Base-by-base conservation (phyloP, 257 asterid species). In the Anisodus acutangulus region DNA sequence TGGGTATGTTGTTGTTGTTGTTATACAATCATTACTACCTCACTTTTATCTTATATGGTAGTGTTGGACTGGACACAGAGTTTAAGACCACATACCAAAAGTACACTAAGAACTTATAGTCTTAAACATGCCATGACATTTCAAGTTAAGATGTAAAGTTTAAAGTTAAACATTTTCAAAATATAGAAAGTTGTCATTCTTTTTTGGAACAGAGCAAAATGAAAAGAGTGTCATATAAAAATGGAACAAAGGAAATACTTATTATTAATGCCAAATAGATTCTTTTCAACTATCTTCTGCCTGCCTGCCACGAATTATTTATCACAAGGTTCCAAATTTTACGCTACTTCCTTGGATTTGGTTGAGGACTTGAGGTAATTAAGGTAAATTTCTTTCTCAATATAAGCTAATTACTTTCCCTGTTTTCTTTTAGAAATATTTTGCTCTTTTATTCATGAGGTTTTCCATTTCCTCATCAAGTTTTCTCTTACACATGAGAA, bases 221-320 rank as follows among this genome's bases (percentile, higher is more conserved):
- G 62, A 11, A 74, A 74, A 22, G 3, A 22, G 13, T 35, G 37
- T 74, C 81, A 31, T 47, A 47, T 74, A 49, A 49, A 49, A 45
- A 9, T 31, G 55, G 59, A 72, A 49, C 81, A 74, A 19, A 26
- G 19, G 62, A 74, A 49, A 26, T 76, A 53, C 59, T 76, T 76
- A 51, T 13, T 6, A 31, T 26, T 15, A 53, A 53, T 6, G 11
- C 43, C 47, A 31, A 26, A 49, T 13, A 31, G 9, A 53, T 22
- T 53, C 13, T 53, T 74, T 78, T 53, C 15, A 53, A 78, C 64
- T 54, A 78, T 53, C 47, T 53, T 51, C 35, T 13, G 64, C 82
- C 13, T 51, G 22, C 57, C 80, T 10, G 39, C 80, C 39, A 71
- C 39, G 3, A 71, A 47, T 71, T 9, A 45, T 71, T 9, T 9